Base-by-base conservation (phyloP, 345 rosid genomes). In the Stellera chamaejasme region DNA sequence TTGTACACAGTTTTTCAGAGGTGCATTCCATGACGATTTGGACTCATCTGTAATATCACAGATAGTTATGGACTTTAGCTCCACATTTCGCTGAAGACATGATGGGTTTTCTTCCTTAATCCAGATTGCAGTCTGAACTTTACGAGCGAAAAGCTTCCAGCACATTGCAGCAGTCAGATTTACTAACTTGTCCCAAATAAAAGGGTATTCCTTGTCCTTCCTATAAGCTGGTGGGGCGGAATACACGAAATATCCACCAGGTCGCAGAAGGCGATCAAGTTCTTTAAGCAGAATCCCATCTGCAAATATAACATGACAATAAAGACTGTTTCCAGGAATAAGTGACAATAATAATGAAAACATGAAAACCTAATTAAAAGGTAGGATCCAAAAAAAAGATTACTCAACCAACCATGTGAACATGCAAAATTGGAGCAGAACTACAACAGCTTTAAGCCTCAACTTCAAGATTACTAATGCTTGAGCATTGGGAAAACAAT, bases 71-170 rank as follows among this genome's bases (percentile, higher is more conserved):
- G 75, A 74, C 69, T 93, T 84, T 71, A 63, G 53, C 68, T 81
- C 79, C 47, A 72, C 79, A 69, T 88, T 84, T 48, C 58, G 63
- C 71, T 16, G 51, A 63, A 84, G 84, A 66, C 99, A 93, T 19
- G 62, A 69, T 54, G 71, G 73, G 23, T 83, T 66, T 56, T 78
- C 87, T 65, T 68, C 75, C 70, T 93, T 93, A 12, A 81, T 50
- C 99, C 97, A 93, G 59, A 93, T 81, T 6, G 99, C 99, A n/a
- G 97, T 86, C 59, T 93, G 96, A 55, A 93, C 78, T 69, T 89
- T 60, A 61, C 62, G 74, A 23, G 99, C 82, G 72, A 87, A 71
- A 68, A 89, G 97, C 73, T 81, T 89, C 99, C 99, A 93, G 75
- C 99, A 93, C 94, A 93, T 84, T 57, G 85, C 81, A 10, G 81